Evolutionary conservation across 2,329 filamentous ascomycete species (phyloP).

Genomic region (Furcasterigmium sp.): DNA sequence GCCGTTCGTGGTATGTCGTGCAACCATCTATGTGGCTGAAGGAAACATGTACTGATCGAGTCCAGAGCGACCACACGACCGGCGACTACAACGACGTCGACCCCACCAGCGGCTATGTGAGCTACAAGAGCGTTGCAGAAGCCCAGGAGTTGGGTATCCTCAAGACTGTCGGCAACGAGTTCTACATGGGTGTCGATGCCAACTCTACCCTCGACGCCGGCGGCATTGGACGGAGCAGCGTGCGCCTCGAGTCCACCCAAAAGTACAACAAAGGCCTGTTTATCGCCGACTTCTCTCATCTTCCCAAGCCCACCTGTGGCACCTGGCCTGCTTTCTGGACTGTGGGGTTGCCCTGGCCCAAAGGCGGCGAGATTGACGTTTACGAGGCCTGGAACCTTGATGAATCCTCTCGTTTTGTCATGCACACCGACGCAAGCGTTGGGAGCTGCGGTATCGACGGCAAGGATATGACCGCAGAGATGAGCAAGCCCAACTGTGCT

Average conservation of each 20-base stretch:
- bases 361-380: conserved; percentile 60
- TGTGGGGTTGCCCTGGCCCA: conserved; percentile 51
- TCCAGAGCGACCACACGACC: conserved; percentile 12
- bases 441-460: conserved; percentile 28
- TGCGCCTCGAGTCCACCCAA: conserved; percentile 60
- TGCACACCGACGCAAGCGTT: conserved; percentile 42
- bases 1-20: conserved; percentile 29
- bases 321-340: conserved; percentile 67
- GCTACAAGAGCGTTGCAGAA: conserved; percentile 35
- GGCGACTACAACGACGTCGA: conserved; percentile 32
- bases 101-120: conserved; percentile 61
- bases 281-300: conserved; percentile 63
- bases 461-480: conserved; percentile 20
- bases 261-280: conserved; percentile 62
- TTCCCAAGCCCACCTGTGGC: conserved; percentile 62
- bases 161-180: conserved; percentile 21
- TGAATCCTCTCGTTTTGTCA: conserved; percentile 48
- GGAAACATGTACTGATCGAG: background rate
- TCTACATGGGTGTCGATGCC: conserved; percentile 34
- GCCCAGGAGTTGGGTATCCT: conserved; percentile 30
- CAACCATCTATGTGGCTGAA: too few relatives aligned
- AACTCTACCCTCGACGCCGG: conserved; percentile 15
- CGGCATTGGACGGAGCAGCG: conserved; percentile 42
- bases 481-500: conserved; percentile 33
- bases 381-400: conserved; percentile 61